Evolutionary conservation across 73 alveolate genomes (phyloP), one percentile per base, ranked within the genome.

Genomic region (Paramecium octaurelia): DNA sequence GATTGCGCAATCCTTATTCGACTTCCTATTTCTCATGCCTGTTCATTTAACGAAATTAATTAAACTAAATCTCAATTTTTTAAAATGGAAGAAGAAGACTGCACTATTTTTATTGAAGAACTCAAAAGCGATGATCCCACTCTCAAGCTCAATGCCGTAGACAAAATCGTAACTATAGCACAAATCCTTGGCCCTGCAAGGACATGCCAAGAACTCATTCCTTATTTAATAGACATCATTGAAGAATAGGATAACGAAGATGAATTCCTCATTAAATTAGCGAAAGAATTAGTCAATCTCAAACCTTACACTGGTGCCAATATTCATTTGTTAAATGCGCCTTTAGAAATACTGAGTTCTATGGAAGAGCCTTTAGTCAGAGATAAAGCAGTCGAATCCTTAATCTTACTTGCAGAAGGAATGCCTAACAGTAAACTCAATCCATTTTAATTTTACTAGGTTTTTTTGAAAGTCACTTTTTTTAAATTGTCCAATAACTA

Each of bases 341-440:
- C 94, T 27, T 24, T 89, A 2, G 94, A 89, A 73, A 46, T 89
- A 24, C 23, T 89, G n/a, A 70, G 92, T 16, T 89, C 94, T 0
- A 89, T 89, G 94, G 94, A 89, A 89, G 94, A 89, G 54, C 75
- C 86, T 23, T 89, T 83, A n/a, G 94, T 89, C 8, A 69, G 94
- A 71, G 94, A 89, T 40, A 89, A 89, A 64, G 94, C 94, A 0
- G 94, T 89, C 0, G 77, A 89, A 89, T 44, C 85, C 14, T 64
- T 89, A n/a, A 70, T 71, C 54, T 43, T 58, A 44, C 57, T 89
- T 20, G 94, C 94, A 4, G 58, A 89, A 48, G 94, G 75, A 42
- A 27, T 58, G 69, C 71, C 94, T 1, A 76, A 77, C 20, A 31
- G 94, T 89, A 54, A n/a, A 50, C 5, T 54, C 6, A 6, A 89